phyloP scores from a whole-genome alignment of 805 yeast species.

The Kuraishia cidri region DNA sequence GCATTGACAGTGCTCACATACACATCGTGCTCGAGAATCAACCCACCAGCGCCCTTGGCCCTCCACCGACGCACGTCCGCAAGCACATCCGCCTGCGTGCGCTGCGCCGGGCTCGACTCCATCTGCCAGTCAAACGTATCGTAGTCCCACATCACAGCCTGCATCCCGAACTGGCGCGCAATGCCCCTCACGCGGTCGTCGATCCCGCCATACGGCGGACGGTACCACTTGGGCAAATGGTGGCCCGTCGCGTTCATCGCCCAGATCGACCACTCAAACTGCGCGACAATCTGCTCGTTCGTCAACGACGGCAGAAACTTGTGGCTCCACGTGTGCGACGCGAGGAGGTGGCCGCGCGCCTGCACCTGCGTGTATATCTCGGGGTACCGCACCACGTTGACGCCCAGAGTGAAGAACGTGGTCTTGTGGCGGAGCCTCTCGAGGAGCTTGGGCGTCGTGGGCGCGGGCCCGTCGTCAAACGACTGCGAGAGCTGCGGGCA shows the following conservation, averaged over 20 bases:
- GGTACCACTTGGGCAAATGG: slow-evolving; percentile 83
- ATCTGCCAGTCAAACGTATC: slow-evolving; percentile 91
- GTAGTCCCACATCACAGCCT: slow-evolving; percentile 82
- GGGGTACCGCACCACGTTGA: slow-evolving; percentile 71
- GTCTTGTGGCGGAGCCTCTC: slow-evolving; percentile 41
- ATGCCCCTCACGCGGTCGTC: slow-evolving; percentile 82
- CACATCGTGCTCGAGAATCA: slow-evolving; percentile 86
- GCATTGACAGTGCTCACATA: slow-evolving; percentile 55
- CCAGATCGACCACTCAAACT: slow-evolving; percentile 93
- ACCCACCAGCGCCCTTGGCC: slow-evolving; percentile 32
- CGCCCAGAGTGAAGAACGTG: slow-evolving; percentile 83
- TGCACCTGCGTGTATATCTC: slow-evolving; percentile 53
- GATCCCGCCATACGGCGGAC: slow-evolving; percentile 96
- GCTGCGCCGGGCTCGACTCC: slow-evolving; percentile 30
- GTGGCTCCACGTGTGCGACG: slow-evolving; percentile 92
- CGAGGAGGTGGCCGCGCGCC: slow-evolving; percentile 67
- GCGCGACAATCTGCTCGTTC: slow-evolving; percentile 81
- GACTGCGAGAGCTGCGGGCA: slow-evolving; percentile 77
- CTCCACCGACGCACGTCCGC: slow-evolving; percentile 50
- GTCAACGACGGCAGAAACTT: slow-evolving; percentile 68
- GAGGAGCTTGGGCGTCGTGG: slow-evolving; percentile 54
- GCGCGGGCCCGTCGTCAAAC: slow-evolving; percentile 93
- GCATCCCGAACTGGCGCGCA: slow-evolving; percentile 77
- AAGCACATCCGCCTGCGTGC: slow-evolving; percentile 43
- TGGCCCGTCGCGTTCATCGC: slow-evolving; percentile 93